These are phyloP conservation scores for Triticum timopheevii DNA, from an alignment of 176 grass and related monocot species.

Conservation along the genomic window DNA sequence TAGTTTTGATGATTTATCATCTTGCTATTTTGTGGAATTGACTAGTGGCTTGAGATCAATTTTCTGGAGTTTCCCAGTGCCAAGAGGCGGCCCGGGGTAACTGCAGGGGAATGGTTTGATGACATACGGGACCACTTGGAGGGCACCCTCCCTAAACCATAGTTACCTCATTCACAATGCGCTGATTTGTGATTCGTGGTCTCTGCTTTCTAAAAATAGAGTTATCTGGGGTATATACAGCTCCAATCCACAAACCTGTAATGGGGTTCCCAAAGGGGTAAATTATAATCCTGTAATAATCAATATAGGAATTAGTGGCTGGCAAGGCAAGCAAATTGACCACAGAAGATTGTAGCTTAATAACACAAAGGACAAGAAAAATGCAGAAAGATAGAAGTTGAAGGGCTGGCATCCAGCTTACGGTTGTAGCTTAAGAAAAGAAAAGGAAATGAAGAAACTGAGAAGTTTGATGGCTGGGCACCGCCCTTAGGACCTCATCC, in stretches of 20 bases:
- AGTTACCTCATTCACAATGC: background rate
- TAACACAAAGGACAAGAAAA: background rate
- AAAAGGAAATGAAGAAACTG: background rate
- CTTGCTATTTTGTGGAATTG: background rate
- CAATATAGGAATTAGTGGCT: constrained; percentile 1
- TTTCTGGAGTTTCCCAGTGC: background rate
- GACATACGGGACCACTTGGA: background rate
- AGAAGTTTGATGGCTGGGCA: background rate
- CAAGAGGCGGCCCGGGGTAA: background rate
- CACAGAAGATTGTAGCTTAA: background rate
- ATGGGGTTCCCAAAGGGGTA: background rate
- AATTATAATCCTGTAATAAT: background rate
- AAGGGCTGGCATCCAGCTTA: too few species aligned
- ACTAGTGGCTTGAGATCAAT: background rate
- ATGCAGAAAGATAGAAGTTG: background rate
- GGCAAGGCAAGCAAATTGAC: background rate
- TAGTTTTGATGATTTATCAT: background rate
- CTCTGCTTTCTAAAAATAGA: background rate
- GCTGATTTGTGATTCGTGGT: background rate
- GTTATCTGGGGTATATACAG: background rate
- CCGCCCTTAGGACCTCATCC: background rate
- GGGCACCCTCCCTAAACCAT: background rate
- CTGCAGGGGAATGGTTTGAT: background rate
- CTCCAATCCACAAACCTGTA: background rate
- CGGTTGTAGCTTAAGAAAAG: too few species aligned